Evolutionary conservation across 352 stramenopile genomes (phyloP), one percentile per base, ranked within the genome.

Genomic region (Globisporangium spiculum): DNA sequence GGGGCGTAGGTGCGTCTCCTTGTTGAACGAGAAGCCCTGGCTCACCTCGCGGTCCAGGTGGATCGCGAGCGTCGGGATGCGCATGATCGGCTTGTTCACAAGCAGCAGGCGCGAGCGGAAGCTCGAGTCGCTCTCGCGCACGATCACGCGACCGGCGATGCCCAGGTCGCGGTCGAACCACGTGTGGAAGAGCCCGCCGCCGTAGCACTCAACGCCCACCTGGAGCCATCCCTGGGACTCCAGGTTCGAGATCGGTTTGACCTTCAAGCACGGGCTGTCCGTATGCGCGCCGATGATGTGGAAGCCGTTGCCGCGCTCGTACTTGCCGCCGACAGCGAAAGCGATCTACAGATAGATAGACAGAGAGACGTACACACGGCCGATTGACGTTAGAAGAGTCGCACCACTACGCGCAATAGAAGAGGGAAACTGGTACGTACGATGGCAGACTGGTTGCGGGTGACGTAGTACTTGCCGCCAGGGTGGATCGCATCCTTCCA

Each of bases 131-230:
- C 68, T 78, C 59, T 97, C 80, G 50, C 91, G 81, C 53, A 99
- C 83, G 41, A 99, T 88, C 16, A 98, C 94, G 56, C 94, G 90
- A 12, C 97, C 97, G 6, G 92, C 93, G 30, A 99, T 78, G 26
- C 90, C 88, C 58, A 99, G 81, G 72, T 99, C 97, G 32, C 97
- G 90, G 79, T 99, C 97, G 70, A 99, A 99, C 97, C 97, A 99
- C 27, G 97, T 99, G 84, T 99, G 94, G 92, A 97, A 99, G 53
- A 99, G 83, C 18, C 95, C 97, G 53, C 97, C 97, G 50, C 88
- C 79, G 77, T 96, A 84, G 75, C 74, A 88, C 84, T 97, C 77
- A 60, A 97, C 71, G 72, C 77, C 70, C 74, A 97, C 78, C 86
- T 92, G 75, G 76, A 96, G 74, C 71, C 78, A 98, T 63, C 91